Conservation (phyloP, 208 protist genomes). For the Naegleria gruberi region DNA sequence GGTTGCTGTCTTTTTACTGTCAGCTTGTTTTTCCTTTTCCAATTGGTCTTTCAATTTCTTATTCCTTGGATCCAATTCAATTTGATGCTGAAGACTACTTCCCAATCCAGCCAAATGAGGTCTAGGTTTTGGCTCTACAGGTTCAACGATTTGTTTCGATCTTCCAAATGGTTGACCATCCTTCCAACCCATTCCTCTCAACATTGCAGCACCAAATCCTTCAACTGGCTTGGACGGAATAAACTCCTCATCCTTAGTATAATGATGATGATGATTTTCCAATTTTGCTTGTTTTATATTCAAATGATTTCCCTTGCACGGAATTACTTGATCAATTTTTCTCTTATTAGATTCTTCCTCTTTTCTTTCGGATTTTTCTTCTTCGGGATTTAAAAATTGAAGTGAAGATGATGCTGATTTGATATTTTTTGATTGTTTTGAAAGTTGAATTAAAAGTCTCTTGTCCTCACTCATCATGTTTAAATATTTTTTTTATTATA, state of each 20-base stretch:
- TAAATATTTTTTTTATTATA: too few relatives aligned
- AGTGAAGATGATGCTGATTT: too few relatives aligned
- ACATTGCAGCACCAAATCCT: background rate
- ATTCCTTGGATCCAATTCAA: background rate
- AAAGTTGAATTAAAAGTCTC: too few relatives aligned
- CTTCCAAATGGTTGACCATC: slow-evolving; percentile 16
- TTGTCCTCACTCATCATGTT: too few relatives aligned
- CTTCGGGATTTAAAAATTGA: too few relatives aligned
- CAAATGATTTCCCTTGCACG: background rate
- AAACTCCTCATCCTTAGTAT: background rate
- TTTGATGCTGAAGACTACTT: too few relatives aligned
- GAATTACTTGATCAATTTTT: background rate
- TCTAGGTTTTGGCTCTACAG: background rate
- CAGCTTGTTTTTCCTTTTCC: background rate
- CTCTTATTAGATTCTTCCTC: too few relatives aligned
- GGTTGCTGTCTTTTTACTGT: too few relatives aligned
- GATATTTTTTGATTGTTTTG: background rate
- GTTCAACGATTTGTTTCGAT: background rate
- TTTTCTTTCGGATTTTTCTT: background rate
- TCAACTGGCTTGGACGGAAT: background rate
- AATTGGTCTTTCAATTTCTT: background rate
- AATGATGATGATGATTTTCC: background rate
- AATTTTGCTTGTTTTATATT: background rate
- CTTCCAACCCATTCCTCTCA: slow-evolving; percentile 14
- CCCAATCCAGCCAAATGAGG: background rate